These are phyloP conservation scores for Phaeosphaeria sp. DNA, from an alignment of 2,329 filamentous ascomycete species.

Conservation along the genomic window DNA sequence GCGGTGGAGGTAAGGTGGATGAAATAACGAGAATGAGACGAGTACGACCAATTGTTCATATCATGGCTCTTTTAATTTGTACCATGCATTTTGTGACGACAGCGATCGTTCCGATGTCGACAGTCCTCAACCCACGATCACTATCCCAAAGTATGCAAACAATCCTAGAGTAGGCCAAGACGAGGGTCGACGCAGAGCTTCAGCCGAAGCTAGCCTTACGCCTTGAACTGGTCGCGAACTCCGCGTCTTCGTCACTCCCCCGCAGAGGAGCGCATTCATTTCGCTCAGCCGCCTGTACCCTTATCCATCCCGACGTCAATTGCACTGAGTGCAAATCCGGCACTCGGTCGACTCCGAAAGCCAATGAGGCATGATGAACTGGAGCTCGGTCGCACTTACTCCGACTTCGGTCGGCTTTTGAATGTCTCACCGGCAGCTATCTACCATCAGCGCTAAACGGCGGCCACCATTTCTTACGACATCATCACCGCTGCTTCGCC, in stretches of 20 bases:
- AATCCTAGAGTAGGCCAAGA: neutral
- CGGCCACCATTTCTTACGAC: neutral
- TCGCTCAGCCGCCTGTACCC: conserved; percentile 9
- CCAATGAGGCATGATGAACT: neutral
- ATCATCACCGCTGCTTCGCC: conserved; percentile 7
- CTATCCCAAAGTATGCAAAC: too few relatives aligned
- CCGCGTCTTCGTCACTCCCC: neutral
- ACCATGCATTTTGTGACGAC: neutral
- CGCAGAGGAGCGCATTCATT: neutral
- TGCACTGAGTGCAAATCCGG: neutral
- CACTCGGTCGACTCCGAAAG: neutral
- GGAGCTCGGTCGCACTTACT: conserved; percentile 16
- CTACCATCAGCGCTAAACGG: conserved; percentile 10
- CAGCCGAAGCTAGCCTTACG: conserved; percentile 9
- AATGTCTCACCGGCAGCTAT: neutral
- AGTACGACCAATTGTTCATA: neutral
- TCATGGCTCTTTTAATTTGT: neutral
- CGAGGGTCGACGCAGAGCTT: neutral
- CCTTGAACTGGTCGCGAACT: neutral
- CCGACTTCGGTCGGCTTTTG: conserved; percentile 28
- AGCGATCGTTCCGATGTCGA: too few relatives aligned
- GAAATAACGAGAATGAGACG: neutral
- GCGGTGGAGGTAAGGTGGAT: neutral
- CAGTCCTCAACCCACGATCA: too few relatives aligned
- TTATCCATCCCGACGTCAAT: neutral